Conservation (phyloP, 768 basidiomycete species). For the Lentinula edodes region DNA sequence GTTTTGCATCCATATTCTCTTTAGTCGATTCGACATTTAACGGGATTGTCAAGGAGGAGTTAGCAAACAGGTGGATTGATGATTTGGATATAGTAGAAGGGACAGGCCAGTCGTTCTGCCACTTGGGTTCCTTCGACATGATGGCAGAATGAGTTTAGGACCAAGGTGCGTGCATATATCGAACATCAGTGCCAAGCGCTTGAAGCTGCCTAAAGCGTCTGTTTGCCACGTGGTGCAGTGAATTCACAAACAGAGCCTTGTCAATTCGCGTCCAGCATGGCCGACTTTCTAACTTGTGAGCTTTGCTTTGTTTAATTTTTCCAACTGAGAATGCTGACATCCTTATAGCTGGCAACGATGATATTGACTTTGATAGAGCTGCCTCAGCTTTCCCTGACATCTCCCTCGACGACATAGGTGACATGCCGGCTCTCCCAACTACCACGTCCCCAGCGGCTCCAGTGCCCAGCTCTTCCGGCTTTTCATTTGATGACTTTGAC, state of each 20-base stretch:
- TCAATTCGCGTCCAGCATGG: conserved; percentile 6
- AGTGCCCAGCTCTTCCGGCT: conserved; percentile 33
- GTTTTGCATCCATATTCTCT: neutral
- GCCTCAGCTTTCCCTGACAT: conserved; percentile 84
- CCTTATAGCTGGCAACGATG: conserved; percentile 32
- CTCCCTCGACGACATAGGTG: conserved; percentile 60
- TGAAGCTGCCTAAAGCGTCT: neutral
- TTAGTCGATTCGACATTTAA: neutral
- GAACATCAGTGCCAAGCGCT: no score
- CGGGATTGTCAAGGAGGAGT: neutral
- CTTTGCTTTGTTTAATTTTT: neutral
- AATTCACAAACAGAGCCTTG: no score
- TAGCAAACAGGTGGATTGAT: neutral
- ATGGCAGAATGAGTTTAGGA: no score
- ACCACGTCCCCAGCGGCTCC: conserved; percentile 21
- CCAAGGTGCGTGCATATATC: no score
- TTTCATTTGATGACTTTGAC: conserved; percentile 67
- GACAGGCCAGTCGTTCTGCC: neutral
- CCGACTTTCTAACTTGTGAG: conserved; percentile 12
- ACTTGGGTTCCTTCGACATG: no score
- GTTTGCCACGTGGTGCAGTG: neutral
- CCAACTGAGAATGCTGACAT: neutral
- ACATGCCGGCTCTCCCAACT: conserved; percentile 39
- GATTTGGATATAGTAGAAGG: neutral
- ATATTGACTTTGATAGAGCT: conserved; percentile 79